Conservation (phyloP, 345 rosid species). For the Carallia brachiata region DNA sequence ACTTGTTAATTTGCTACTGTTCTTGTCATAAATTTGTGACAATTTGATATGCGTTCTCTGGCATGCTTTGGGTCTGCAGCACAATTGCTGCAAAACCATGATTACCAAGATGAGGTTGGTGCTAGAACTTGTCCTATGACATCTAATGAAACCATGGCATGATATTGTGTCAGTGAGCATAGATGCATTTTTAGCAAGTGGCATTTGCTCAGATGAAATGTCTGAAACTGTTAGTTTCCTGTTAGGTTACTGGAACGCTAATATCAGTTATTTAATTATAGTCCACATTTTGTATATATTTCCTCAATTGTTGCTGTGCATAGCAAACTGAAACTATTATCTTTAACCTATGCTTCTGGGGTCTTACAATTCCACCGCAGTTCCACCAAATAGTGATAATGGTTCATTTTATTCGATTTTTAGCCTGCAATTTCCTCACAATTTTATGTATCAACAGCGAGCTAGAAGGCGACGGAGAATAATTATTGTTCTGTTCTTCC, state of each 20-base stretch:
- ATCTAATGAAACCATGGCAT: not conserved
- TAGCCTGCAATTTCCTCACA: constrained; percentile 9
- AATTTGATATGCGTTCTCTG: constrained; percentile 19
- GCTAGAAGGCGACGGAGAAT: not conserved
- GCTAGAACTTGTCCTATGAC: constrained; percentile 5
- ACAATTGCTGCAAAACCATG: constrained; percentile 1
- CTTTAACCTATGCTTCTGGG: too few species aligned
- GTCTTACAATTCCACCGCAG: constrained; percentile 2
- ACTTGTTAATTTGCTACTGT: constrained; percentile 13
- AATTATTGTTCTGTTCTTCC: not conserved
- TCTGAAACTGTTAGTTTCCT: not conserved
- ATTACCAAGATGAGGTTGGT: not conserved
- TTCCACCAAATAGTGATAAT: not conserved
- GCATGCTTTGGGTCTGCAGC: constrained; percentile 18
- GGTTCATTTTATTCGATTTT: constrained; percentile 1
- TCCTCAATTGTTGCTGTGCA: too few species aligned
- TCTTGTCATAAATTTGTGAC: constrained; percentile 32
- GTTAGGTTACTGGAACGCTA: not conserved
- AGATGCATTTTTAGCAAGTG: not conserved
- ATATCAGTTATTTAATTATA: too few species aligned
- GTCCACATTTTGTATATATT: too few species aligned
- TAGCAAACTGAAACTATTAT: too few species aligned
- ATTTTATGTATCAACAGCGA: not conserved
- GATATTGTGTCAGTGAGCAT: not conserved
- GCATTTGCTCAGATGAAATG: constrained; percentile 1